Evolutionary conservation across 768 basidiomycete species (phyloP).

Genomic region (Lentinula edodes): DNA sequence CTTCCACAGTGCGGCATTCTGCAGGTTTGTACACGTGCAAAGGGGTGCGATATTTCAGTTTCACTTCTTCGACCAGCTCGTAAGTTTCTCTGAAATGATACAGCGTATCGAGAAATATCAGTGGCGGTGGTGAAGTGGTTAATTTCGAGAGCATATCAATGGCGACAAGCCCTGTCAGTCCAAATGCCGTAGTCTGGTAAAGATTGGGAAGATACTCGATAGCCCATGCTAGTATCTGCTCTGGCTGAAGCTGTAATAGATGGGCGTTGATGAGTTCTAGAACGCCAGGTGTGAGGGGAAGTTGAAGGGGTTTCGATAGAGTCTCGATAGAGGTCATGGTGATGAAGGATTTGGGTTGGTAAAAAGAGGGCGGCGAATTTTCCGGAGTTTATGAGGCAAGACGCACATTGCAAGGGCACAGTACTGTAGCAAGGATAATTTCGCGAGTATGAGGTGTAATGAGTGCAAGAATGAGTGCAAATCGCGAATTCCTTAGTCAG

Average conservation of each 20-base stretch:
- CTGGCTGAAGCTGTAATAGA: conserved; percentile 67
- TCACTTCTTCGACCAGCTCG: conserved; percentile 79
- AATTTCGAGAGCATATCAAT: conserved; percentile 93
- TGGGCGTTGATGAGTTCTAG: conserved; percentile 69
- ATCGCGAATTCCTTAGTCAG: conserved; percentile 4
- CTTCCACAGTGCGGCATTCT: conserved; percentile 56
- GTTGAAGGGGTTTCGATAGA: conserved; percentile 36
- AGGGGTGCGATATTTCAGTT: conserved; percentile 63
- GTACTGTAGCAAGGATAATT: not conserved
- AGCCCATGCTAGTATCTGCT: conserved; percentile 85
- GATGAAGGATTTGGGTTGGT: not conserved
- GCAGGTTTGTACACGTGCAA: conserved; percentile 79
- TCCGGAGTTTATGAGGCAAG: not conserved
- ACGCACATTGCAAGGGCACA: not conserved
- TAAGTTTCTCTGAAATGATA: conserved; percentile 96
- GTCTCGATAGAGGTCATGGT: not conserved
- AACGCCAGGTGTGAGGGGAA: conserved; percentile 54
- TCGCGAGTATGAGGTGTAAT: conserved; percentile 2
- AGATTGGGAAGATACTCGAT: conserved; percentile 72
- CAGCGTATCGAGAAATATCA: conserved; percentile 95
- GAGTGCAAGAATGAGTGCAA: not conserved
- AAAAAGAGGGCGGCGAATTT: not conserved
- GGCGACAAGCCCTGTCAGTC: conserved; percentile 89
- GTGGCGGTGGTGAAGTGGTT: conserved; percentile 60
- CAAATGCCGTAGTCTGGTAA: conserved; percentile 95